phyloP scores from a whole-genome alignment of 2,329 filamentous ascomycete genomes.

The Decorospora gaudefroyi region DNA sequence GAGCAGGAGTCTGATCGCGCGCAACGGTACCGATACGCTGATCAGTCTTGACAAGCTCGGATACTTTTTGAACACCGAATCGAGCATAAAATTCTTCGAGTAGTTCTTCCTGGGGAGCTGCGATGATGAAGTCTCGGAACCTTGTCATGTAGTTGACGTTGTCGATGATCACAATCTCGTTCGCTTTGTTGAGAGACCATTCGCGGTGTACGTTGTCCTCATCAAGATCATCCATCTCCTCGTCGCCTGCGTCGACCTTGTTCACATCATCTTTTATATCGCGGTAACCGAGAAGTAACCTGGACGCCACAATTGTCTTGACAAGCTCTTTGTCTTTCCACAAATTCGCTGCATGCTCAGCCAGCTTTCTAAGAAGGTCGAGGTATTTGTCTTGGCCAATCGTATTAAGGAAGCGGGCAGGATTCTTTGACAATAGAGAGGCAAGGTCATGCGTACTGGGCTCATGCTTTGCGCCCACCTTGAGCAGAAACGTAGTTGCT shows the following conservation, averaged over 20 bases:
- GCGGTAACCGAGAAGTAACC: slow-evolving; percentile 81
- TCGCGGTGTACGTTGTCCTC: slow-evolving; percentile 62
- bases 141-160: slow-evolving; percentile 67
- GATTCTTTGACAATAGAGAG: slow-evolving; percentile 78
- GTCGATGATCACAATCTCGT: slow-evolving; percentile 71
- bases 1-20: slow-evolving; percentile 69
- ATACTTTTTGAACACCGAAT: slow-evolving; percentile 77
- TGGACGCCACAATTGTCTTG: slow-evolving; percentile 71
- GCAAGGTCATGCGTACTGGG: slow-evolving; percentile 87
- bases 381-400: slow-evolving; percentile 88
- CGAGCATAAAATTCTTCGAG: slow-evolving; percentile 83
- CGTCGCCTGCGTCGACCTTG: slow-evolving; percentile 42
- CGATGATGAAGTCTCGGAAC: slow-evolving; percentile 83
- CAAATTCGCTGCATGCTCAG: slow-evolving; percentile 70
- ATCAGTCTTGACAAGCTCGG: slow-evolving; percentile 76
- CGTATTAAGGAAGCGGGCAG: slow-evolving; percentile 76
- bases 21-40: slow-evolving; percentile 69
- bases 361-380: slow-evolving; percentile 76
- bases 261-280: slow-evolving; percentile 66
- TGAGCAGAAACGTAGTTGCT: slow-evolving; percentile 85
- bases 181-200: slow-evolving; percentile 75
- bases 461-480: slow-evolving; percentile 88
- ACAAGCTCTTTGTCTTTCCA: slow-evolving; percentile 80
- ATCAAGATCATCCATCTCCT: slow-evolving; percentile 53
- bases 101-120: slow-evolving; percentile 84